Conservation (phyloP, 2,329 filamentous ascomycete genomes). For the Arthrobotrys sinensis region DNA sequence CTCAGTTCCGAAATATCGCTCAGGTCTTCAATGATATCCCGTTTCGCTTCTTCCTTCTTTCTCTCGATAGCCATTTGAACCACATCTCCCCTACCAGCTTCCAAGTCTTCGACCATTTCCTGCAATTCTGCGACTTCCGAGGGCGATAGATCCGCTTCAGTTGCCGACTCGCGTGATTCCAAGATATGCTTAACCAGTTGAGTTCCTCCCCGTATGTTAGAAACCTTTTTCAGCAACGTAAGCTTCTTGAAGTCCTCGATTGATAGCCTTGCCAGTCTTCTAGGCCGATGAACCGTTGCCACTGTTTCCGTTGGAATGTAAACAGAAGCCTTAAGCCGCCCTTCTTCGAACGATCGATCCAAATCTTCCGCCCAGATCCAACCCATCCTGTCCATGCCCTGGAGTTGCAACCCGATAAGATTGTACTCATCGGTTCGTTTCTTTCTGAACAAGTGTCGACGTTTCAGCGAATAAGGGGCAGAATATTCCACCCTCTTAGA, state of each 20-base stretch:
- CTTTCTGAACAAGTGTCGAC: conserved; percentile 13
- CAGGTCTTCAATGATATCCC: not conserved
- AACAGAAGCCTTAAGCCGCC: conserved; percentile 39
- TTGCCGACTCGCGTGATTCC: not conserved
- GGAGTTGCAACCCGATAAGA: conserved; percentile 45
- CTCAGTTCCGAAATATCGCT: conserved; percentile 15
- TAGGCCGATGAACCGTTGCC: conserved; percentile 1
- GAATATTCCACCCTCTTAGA: conserved; percentile 47
- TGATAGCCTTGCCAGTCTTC: conserved; percentile 6
- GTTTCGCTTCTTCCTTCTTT: not conserved
- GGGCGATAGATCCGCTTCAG: not conserved
- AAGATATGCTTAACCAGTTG: not conserved
- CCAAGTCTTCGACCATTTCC: not conserved
- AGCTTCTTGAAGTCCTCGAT: not conserved
- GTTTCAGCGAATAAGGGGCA: conserved; percentile 25
- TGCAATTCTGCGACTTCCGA: not conserved
- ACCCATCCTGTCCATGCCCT: conserved; percentile 52
- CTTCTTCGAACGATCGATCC: conserved; percentile 46
- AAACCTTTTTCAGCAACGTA: not conserved
- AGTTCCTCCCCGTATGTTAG: not conserved
- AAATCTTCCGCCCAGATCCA: conserved; percentile 59
- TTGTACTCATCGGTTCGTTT: conserved; percentile 34
- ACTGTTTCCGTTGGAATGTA: conserved; percentile 21
- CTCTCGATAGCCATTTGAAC: not conserved
- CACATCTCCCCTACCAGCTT: not conserved